Conservation (phyloP, 768 basidiomycete genomes). For the Macrocybe gigantea region DNA sequence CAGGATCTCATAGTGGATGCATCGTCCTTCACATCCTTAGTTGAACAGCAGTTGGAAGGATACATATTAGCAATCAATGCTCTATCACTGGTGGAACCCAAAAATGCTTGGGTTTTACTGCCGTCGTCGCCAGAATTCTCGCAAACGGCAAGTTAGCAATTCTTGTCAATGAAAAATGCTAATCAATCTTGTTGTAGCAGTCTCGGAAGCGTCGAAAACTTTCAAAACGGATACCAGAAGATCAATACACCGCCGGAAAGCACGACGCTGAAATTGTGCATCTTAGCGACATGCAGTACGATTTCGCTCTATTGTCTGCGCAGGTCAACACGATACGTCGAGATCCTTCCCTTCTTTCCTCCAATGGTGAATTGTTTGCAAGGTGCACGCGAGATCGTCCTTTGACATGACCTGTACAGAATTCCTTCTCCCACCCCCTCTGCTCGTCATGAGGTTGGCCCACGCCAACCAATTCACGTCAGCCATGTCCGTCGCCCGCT, state of each 20-base stretch:
- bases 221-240: slow-evolving; percentile 72
- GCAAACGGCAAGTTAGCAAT: slow-evolving; percentile 38
- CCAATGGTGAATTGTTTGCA: slow-evolving; percentile 52
- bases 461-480: slow-evolving; percentile 75
- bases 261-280: slow-evolving; percentile 75
- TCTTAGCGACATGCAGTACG: slow-evolving; percentile 73
- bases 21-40: slow-evolving; percentile 33
- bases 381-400: background rate
- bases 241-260: slow-evolving; percentile 55
- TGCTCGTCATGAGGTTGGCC: slow-evolving; percentile 73
- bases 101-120: slow-evolving; percentile 79
- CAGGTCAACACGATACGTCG: slow-evolving; percentile 68
- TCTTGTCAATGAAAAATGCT: slow-evolving; percentile 7
- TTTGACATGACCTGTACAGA: slow-evolving; percentile 27
- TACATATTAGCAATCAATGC: slow-evolving; percentile 87
- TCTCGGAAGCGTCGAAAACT: slow-evolving; percentile 67
- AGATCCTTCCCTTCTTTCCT: slow-evolving; percentile 55
- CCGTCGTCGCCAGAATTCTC: slow-evolving; percentile 43
- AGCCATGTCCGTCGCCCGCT: slow-evolving; percentile 72
- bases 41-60: slow-evolving; percentile 72
- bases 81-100: slow-evolving; percentile 72
- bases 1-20: slow-evolving; percentile 45
- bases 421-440: slow-evolving; percentile 46
- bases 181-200: slow-evolving; percentile 26
- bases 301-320: slow-evolving; percentile 70